phyloP scores from a whole-genome alignment of 768 basidiomycete species.

The Thelephora aurantiotincta region DNA sequence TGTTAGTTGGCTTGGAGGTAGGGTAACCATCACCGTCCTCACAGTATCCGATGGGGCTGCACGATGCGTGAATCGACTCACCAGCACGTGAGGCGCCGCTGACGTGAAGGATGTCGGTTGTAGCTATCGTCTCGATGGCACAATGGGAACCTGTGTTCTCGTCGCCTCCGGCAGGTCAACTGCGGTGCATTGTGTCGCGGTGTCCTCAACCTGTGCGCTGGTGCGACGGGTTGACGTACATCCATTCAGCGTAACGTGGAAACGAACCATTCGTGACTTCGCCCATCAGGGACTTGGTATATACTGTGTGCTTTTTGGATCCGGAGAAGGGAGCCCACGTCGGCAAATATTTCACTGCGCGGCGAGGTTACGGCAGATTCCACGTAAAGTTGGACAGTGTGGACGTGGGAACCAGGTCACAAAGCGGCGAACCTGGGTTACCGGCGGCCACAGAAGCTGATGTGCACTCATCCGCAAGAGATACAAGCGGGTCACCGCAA shows the following conservation, averaged over 20 bases:
- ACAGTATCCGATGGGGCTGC: background rate
- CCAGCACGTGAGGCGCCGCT: background rate
- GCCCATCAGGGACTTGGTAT: background rate
- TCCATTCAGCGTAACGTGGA: background rate
- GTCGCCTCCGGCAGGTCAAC: constrained; percentile 2
- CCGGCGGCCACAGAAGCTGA: constrained; percentile 12
- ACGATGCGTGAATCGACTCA: background rate
- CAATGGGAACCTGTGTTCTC: background rate
- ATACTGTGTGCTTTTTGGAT: background rate
- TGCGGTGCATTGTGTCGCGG: constrained; percentile 1
- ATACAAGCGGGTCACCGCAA: constrained; percentile 14
- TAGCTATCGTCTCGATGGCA: background rate
- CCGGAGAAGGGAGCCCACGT: constrained; percentile 3
- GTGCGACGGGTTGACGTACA: background rate
- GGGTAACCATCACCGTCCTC: background rate
- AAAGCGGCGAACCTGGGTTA: constrained; percentile 14
- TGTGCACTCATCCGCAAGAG: constrained; percentile 13
- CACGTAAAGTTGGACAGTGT: background rate
- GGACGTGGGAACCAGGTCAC: constrained; percentile 18
- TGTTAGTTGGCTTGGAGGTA: background rate
- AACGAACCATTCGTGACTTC: constrained; percentile 2
- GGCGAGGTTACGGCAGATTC: background rate
- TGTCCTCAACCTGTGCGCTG: constrained; percentile 1
- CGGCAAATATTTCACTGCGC: constrained; percentile 2
- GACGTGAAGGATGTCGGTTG: background rate